phyloP scores from a whole-genome alignment of 2,329 filamentous ascomycete genomes.

The Plenodomus biglobosus region DNA sequence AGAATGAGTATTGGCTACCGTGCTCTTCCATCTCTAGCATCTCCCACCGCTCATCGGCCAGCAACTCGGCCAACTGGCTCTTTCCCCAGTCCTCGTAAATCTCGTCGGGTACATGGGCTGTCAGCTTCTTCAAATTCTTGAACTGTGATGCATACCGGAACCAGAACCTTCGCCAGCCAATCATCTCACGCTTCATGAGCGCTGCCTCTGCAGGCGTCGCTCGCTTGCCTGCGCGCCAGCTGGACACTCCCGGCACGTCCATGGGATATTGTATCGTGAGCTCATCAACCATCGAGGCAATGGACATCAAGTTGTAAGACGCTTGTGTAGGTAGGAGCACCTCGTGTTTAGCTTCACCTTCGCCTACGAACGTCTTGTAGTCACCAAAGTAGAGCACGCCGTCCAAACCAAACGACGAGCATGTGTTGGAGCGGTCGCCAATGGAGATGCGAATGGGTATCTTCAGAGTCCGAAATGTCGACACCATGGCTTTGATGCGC shows the following conservation, averaged over 20 bases:
- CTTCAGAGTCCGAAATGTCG: conserved; percentile 28
- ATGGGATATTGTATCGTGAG: conserved; percentile 40
- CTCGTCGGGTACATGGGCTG: conserved; percentile 30
- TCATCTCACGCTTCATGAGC: conserved; percentile 37
- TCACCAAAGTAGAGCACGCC: conserved; percentile 41
- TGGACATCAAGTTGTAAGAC: conserved; percentile 33
- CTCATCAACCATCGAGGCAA: conserved; percentile 41
- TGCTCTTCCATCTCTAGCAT: conserved; percentile 35
- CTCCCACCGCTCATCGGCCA: conserved; percentile 34
- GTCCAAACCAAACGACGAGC: conserved; percentile 32
- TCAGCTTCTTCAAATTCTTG: conserved; percentile 42
- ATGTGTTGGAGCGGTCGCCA: conserved; percentile 32
- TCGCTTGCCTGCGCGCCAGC: conserved; percentile 28
- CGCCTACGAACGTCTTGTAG: conserved; percentile 36
- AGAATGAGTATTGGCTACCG: conserved; percentile 13
- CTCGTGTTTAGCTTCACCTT: conserved; percentile 27
- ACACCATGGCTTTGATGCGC: conserved; percentile 36
- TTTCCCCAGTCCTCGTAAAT: conserved; percentile 41
- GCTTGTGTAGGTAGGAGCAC: conserved; percentile 37
- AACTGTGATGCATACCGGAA: conserved; percentile 38
- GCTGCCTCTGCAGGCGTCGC: conserved; percentile 27
- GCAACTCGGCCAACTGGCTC: conserved; percentile 20
- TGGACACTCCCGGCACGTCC: conserved; percentile 36
- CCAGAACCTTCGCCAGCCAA: conserved; percentile 43
- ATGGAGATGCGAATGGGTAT: conserved; percentile 41